phyloP scores from a whole-genome alignment of 306 rosid genomes.

The Morella rubra region DNA sequence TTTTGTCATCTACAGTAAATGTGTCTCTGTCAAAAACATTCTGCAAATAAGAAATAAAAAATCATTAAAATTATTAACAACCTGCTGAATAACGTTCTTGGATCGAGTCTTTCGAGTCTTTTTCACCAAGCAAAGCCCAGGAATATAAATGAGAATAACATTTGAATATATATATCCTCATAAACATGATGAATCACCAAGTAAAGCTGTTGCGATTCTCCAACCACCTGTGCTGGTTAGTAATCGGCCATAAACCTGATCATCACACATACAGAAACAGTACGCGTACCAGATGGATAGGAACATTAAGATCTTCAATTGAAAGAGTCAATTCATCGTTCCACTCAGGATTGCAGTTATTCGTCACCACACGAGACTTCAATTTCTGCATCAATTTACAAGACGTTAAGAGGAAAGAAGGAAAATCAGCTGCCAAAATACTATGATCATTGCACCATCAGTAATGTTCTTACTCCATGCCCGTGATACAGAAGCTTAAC shows the following conservation, averaged over 20 bases:
- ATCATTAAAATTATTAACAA: constrained; percentile 6
- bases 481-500: no score
- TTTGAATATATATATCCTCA: background rate
- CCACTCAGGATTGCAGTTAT: constrained; percentile 76
- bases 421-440: background rate
- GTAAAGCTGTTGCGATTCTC: background rate
- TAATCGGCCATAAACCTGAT: background rate
- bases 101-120: background rate
- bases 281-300: constrained; percentile 56
- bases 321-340: constrained; percentile 77
- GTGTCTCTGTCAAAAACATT: constrained; percentile 73
- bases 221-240: background rate
- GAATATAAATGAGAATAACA: background rate
- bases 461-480: no score
- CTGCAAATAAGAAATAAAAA: constrained; percentile 29
- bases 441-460: background rate
- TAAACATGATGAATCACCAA: background rate
- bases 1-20: constrained; percentile 62
- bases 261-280: background rate
- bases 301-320: constrained; percentile 38
- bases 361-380: constrained; percentile 57
- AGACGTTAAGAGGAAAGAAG: background rate
- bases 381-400: constrained; percentile 44
- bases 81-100: background rate
- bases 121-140: background rate